A percentile compares a stretch with the other conserved stretches of the same genome.
phyloP scores from a whole-genome alignment of 176 grass and related monocot genomes.

The Ampelocalamus luodianensis region DNA sequence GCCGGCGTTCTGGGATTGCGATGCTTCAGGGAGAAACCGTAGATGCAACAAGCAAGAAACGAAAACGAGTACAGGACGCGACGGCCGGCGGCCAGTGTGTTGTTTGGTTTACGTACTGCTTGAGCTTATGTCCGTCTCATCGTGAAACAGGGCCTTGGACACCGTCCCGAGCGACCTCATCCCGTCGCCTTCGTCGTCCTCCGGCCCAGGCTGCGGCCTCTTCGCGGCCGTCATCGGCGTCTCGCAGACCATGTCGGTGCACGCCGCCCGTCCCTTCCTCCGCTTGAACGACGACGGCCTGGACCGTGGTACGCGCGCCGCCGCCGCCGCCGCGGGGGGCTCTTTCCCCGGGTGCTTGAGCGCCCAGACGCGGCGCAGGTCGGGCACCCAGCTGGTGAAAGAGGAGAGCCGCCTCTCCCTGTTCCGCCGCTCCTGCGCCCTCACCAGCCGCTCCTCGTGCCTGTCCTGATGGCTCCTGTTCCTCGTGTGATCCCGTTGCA shows the following conservation, averaged over 20 bases:
- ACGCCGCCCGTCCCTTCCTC: slow-evolving; percentile 44
- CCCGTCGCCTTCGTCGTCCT: not conserved
- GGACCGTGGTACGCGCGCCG: not conserved
- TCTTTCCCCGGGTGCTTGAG: slow-evolving; percentile 71
- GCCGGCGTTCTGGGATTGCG: no score
- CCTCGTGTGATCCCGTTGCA: not conserved
- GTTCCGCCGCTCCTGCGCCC: slow-evolving; percentile 69
- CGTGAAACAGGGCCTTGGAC: slow-evolving; percentile 71
- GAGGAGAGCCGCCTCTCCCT: slow-evolving; percentile 73
- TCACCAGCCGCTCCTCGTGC: slow-evolving; percentile 50
- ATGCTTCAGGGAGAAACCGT: not conserved
- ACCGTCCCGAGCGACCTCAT: slow-evolving; percentile 36
- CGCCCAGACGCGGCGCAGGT: slow-evolving; percentile 83
- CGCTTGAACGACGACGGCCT: slow-evolving; percentile 46
- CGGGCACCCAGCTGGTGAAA: slow-evolving; percentile 88
- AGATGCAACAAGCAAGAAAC: not conserved
- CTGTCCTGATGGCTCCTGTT: slow-evolving; percentile 10
- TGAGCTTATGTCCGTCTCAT: slow-evolving; percentile 50
- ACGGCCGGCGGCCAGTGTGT: not conserved
- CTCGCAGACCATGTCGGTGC: slow-evolving; percentile 71
- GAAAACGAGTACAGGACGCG: no score
- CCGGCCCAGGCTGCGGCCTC: slow-evolving; percentile 1
- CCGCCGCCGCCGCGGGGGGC: not conserved
- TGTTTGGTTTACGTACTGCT: slow-evolving; percentile 29
- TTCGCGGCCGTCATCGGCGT: slow-evolving; percentile 60